phyloP scores from a whole-genome alignment of 2,329 filamentous ascomycete species.

The Albifimbria verrucaria region DNA sequence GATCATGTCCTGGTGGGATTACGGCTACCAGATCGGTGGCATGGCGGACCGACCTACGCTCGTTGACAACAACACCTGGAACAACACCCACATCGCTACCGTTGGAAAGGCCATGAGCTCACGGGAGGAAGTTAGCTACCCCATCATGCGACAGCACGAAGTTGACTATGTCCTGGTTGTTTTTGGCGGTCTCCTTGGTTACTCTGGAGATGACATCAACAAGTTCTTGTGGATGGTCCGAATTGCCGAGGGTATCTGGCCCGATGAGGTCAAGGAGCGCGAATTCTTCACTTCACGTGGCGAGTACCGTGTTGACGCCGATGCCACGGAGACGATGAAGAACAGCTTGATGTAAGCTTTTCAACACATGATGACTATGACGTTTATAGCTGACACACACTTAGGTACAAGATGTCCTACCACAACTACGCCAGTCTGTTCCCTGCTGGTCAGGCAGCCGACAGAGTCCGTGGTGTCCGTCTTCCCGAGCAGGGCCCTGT shows the following conservation, averaged over 20 bases:
- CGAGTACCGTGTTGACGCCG: slow-evolving; percentile 92
- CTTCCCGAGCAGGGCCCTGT: slow-evolving; percentile 82
- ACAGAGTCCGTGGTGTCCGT: slow-evolving; percentile 79
- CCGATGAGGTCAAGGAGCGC: slow-evolving; percentile 96
- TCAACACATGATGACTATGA: neutral
- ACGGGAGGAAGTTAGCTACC: slow-evolving; percentile 94
- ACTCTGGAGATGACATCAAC: slow-evolving; percentile 98
- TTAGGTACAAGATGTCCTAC: slow-evolving; percentile 99
- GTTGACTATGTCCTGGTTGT: slow-evolving; percentile 98
- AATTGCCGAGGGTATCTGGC: slow-evolving; percentile 99
- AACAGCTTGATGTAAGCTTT: slow-evolving; percentile 92
- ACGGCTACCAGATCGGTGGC: slow-evolving; percentile 98
- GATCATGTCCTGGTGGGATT: slow-evolving; percentile 99
- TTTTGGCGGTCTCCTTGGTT: slow-evolving; percentile 92
- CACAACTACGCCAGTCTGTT: slow-evolving; percentile 95
- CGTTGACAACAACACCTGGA: slow-evolving; percentile 99
- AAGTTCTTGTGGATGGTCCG: slow-evolving; percentile 99
- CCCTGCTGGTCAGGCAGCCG: slow-evolving; percentile 82
- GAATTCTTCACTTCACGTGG: slow-evolving; percentile 92
- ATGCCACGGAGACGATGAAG: slow-evolving; percentile 94
- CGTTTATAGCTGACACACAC: slow-evolving; percentile 11
- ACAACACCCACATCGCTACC: slow-evolving; percentile 99
- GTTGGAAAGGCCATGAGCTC: slow-evolving; percentile 99
- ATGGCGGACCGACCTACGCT: slow-evolving; percentile 97
- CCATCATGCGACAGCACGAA: slow-evolving; percentile 97